Percentiles rank a stretch among this genome's conserved stretches.
Conservation (phyloP, 768 basidiomycete species). For the Tephrocybe rancida region DNA sequence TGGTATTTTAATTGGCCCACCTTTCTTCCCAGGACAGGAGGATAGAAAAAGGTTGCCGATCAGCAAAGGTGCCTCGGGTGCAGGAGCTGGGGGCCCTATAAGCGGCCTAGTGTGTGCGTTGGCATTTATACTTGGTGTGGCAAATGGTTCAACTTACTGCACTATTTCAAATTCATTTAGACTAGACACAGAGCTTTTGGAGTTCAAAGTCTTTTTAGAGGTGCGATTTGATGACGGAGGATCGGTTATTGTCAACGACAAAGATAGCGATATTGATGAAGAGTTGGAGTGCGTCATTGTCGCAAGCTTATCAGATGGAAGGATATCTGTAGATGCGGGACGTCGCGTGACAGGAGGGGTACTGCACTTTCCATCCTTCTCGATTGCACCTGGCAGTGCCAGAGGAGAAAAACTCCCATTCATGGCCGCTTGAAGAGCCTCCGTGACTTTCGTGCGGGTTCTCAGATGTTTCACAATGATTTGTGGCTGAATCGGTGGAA, state of each 20-base stretch:
- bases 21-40: constrained; percentile 96
- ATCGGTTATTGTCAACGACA: constrained; percentile 14
- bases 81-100: constrained; percentile 5
- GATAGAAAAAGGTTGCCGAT: constrained; percentile 90
- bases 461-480: constrained; percentile 17
- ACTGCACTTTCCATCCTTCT: neutral
- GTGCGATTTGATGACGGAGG: constrained; percentile 4
- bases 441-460: constrained; percentile 28
- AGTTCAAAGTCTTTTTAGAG: neutral
- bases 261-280: constrained; percentile 17
- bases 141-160: constrained; percentile 1
- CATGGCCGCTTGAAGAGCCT: constrained; percentile 41
- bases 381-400: neutral
- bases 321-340: constrained; percentile 5
- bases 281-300: constrained; percentile 10
- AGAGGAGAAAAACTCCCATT: constrained; percentile 27
- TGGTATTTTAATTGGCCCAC: constrained; percentile 32
- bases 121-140: neutral
- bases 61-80: constrained; percentile 20
- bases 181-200: neutral
- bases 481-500: constrained; percentile 15
- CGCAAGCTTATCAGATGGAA: constrained; percentile 5
- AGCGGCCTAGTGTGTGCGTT: neutral
- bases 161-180: neutral
- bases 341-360: neutral